Base-by-base conservation (phyloP, 441 rosid genomes). In the Adansonia madagascariensis region DNA sequence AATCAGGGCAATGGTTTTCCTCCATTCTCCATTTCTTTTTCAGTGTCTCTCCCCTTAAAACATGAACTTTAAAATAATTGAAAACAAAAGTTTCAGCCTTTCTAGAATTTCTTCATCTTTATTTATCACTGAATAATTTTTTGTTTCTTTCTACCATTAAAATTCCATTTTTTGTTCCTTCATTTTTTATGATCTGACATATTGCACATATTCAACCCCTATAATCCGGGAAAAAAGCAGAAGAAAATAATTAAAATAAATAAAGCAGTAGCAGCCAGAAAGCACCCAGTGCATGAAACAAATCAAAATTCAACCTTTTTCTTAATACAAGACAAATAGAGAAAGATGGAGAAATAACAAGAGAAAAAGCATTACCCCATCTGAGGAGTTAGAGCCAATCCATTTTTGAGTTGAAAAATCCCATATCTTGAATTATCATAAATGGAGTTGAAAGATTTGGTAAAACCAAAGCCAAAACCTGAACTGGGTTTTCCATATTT, bases 361-460 rank as follows among this genome's bases (percentile, higher is more conserved):
- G 39, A 44, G 71, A 57, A 18, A 81, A 70, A 81, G 44, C 64
- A 63, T n/a, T 64, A 90, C 99, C 99, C 99, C 98, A 96, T 94
- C 83, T 90, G 98, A 83, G 99, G 99, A 88, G 98, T 90, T 76
- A n/a, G 83, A 82, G 91, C 98, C 78, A 96, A 81, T 31, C 98
- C 98, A 63, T 96, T 96, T 73, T 90, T 82, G 86, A 96, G 97
- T 77, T 96, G 97, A 65, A 92, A 79, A 79, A 83, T 84, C 2
- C 97, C 97, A 79, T 94, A 94, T 75, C 82, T 82, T 49, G 99
- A 94, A 78, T 94, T 88, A 73, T 91, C 94, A 81, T 82, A 96
- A 75, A 89, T 87, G 57, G 73, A 74, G 77, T 79, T 61, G 75
- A 92, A 86, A 0, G 87, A 88, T 70, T 74, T 80, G 84, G 84